Conservation (phyloP, 139 green algal species). For the Zygnema cylindricum region DNA sequence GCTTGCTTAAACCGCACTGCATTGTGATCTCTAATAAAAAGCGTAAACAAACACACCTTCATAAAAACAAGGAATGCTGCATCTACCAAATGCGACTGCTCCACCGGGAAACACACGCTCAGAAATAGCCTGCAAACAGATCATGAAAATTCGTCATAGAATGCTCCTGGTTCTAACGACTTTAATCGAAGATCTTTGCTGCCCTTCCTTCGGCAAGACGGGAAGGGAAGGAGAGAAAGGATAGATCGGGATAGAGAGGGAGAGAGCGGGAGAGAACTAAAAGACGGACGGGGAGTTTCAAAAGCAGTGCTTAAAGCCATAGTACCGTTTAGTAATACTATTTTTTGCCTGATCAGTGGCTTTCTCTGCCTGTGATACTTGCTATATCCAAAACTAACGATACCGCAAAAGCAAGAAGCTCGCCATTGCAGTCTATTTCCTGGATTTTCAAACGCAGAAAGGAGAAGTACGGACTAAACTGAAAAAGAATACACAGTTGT, state of each 20-base stretch:
- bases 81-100: slow-evolving; percentile 47
- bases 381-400: too few species aligned
- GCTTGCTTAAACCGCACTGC: background rate
- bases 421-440: too few species aligned
- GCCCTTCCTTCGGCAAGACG: background rate
- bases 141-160: background rate
- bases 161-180: too few species aligned
- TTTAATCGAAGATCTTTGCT: background rate
- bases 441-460: too few species aligned
- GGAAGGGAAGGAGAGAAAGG: too few species aligned
- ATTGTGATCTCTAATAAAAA: too few species aligned
- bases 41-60: slow-evolving; percentile 34
- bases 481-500: too few species aligned
- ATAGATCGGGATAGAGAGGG: background rate
- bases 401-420: too few species aligned
- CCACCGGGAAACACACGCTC: slow-evolving; percentile 57
- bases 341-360: too few species aligned
- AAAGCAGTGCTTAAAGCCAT: background rate
- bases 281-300: background rate
- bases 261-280: background rate
- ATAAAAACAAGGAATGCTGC: slow-evolving; percentile 29
- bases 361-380: too few species aligned
- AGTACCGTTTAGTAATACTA: too few species aligned
- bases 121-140: slow-evolving; percentile 36
- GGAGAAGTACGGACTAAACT: too few species aligned